Conservation (phyloP, 2,329 filamentous ascomycete species). For the Alternaria infectoria region DNA sequence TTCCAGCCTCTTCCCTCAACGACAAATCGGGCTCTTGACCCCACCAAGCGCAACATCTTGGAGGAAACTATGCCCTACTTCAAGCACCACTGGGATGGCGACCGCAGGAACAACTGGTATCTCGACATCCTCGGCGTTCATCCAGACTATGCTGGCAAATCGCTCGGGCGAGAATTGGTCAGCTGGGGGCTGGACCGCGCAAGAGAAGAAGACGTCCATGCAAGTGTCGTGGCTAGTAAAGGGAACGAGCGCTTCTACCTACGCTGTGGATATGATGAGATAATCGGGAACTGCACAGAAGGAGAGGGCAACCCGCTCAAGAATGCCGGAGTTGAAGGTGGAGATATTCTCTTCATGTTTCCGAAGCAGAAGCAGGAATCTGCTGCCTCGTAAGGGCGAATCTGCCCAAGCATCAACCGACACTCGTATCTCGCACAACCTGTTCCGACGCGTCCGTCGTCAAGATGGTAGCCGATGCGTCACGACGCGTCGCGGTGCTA, state of each 20-base stretch:
- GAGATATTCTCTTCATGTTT: slow-evolving; percentile 43
- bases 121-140: slow-evolving; percentile 49
- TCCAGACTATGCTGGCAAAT: slow-evolving; percentile 49
- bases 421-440: background rate
- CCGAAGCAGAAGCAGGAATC: slow-evolving; percentile 6
- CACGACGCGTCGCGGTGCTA: background rate
- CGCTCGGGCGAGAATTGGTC: slow-evolving; percentile 49
- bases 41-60: slow-evolving; percentile 20
- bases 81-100: slow-evolving; percentile 26
- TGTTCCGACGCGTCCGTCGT: background rate
- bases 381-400: background rate
- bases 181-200: slow-evolving; percentile 52
- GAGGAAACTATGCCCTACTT: slow-evolving; percentile 15
- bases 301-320: slow-evolving; percentile 43
- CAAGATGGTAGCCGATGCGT: background rate
- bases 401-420: background rate
- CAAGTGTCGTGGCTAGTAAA: slow-evolving; percentile 49
- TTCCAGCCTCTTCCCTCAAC: slow-evolving; percentile 13
- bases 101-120: slow-evolving; percentile 47
- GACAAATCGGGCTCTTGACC: slow-evolving; percentile 31
- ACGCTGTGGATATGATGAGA: slow-evolving; percentile 43
- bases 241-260: slow-evolving; percentile 53
- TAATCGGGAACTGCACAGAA: slow-evolving; percentile 39
- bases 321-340: slow-evolving; percentile 31
- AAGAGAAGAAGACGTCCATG: slow-evolving; percentile 45